Conservation (phyloP, 768 basidiomycete species). For the Serendipita sp. region DNA sequence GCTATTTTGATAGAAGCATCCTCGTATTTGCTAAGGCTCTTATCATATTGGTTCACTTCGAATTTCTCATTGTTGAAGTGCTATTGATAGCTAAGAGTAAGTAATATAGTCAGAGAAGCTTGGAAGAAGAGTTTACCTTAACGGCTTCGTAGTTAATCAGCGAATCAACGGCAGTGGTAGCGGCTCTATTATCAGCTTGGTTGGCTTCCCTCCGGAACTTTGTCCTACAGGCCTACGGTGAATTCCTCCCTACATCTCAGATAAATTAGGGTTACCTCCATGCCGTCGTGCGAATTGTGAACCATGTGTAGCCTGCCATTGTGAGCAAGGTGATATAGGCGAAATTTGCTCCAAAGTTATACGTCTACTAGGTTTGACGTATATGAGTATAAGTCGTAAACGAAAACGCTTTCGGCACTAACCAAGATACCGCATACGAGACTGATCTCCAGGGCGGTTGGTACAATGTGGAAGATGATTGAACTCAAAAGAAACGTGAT, state of each 20-base stretch:
- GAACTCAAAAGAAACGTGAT: slow-evolving; percentile 91
- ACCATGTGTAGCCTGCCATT: slow-evolving; percentile 89
- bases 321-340: slow-evolving; percentile 77
- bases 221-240: slow-evolving; percentile 36
- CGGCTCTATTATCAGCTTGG: slow-evolving; percentile 91
- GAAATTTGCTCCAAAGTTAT: slow-evolving; percentile 95
- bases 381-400: neutral
- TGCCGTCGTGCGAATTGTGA: slow-evolving; percentile 86
- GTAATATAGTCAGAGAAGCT: neutral
- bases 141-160: slow-evolving; percentile 98
- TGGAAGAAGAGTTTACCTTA: slow-evolving; percentile 39
- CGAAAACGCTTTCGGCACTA: slow-evolving; percentile 15
- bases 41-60: slow-evolving; percentile 85
- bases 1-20: slow-evolving; percentile 88
- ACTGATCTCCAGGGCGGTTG: slow-evolving; percentile 88
- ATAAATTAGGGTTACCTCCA: slow-evolving; percentile 53
- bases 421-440: slow-evolving; percentile 97
- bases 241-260: neutral
- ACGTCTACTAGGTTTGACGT: slow-evolving; percentile 41
- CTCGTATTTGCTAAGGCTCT: slow-evolving; percentile 72
- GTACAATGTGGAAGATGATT: slow-evolving; percentile 85
- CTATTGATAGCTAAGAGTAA: slow-evolving; percentile 24
- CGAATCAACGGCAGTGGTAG: slow-evolving; percentile 83
- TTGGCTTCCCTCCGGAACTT: slow-evolving; percentile 90
- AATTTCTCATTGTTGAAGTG: slow-evolving; percentile 95